Evolutionary conservation across 169 alveolate species (phyloP).

Genomic region (Eimeria maxima): DNA sequence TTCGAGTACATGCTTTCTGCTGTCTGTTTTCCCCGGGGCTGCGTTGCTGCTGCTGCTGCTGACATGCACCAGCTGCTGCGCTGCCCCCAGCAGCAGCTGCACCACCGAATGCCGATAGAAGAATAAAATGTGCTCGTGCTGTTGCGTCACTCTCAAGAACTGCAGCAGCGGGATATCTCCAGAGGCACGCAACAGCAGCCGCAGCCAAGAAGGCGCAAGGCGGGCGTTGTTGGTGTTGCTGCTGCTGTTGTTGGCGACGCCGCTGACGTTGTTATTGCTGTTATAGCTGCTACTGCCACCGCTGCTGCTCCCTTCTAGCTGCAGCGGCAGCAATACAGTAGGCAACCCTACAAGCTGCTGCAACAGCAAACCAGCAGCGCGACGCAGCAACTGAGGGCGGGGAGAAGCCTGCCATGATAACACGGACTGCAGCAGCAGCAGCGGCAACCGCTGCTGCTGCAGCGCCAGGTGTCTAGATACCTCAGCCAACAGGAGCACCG

Average conservation of each 20-base stretch:
- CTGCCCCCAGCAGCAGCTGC: constrained; percentile 66
- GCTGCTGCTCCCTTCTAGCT: constrained; percentile 7
- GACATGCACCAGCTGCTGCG: constrained; percentile 77
- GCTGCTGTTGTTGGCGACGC: neutral
- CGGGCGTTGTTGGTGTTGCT: constrained; percentile 13
- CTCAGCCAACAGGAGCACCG: constrained; percentile 75
- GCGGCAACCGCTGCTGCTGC: constrained; percentile 69
- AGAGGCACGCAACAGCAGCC: constrained; percentile 53
- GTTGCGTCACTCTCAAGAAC: constrained; percentile 60
- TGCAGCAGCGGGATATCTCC: constrained; percentile 61
- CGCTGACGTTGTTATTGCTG: neutral
- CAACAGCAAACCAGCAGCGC: constrained; percentile 63
- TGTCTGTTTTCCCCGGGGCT: constrained; percentile 1
- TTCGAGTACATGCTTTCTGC: constrained; percentile 60
- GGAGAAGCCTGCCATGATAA: constrained; percentile 60
- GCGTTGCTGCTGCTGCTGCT: constrained; percentile 68
- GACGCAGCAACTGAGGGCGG: constrained; percentile 56
- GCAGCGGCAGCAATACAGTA: neutral
- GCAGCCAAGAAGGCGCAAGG: constrained; percentile 67
- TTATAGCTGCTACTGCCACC: neutral
- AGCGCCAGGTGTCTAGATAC: constrained; percentile 40
- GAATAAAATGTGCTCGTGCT: constrained; percentile 66
- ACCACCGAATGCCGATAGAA: constrained; percentile 26
- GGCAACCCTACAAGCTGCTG: constrained; percentile 36
- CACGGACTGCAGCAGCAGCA: constrained; percentile 54